Evolutionary conservation across 495 filamentous ascomycete genomes (phyloP), one percentile per base, ranked within the genome.

Genomic region (Lasiosphaeriaceae sp.): DNA sequence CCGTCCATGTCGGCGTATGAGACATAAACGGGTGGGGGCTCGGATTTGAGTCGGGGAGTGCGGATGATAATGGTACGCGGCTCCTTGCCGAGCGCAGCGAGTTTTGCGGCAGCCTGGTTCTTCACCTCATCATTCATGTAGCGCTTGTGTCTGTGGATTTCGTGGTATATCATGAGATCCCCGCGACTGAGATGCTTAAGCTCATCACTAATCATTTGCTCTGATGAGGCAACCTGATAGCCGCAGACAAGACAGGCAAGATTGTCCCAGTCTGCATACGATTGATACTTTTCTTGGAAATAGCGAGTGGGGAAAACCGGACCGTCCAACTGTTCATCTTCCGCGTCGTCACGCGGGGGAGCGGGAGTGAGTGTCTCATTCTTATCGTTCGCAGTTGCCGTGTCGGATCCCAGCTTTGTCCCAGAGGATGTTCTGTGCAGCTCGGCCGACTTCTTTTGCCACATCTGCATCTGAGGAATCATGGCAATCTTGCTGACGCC

Each of bases 361-460:
- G 37, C 46, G 1, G 19, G 24, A 6, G 43, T 23, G 19, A 51
- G 26, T 16, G 57, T 29, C 16, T 68, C 57, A 3, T 57, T 26
- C 5, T 61, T 58, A 16, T 64, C 60, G 11, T 64, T 61, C 8
- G 45, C 39, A 22, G 62, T 47, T 49, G 20, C 53, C n/a, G n/a
- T n/a, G n/a, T n/a, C n/a, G n/a, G 26, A 11, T 54, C 57, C 16
- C 41, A 34, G 11, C 21, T 48, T 16, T 58, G 57, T 49, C 63
- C 67, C 53, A 60, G 39, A 24, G 69, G 68, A 6, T n/a, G 65
- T 73, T 1, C 88, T 87, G 60, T 93, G 90, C 39, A 96, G 75
- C 66, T 96, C 90, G 0, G 88, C 89, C 63, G 90, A 88, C 23
- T 90, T 89, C 63, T 92, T 87, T 50, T 86, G 84, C 92, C 92